Percentiles rank a stretch among this genome's conserved stretches.
Conservation (phyloP, 805 yeast species). For the Candida fluviatilis region DNA sequence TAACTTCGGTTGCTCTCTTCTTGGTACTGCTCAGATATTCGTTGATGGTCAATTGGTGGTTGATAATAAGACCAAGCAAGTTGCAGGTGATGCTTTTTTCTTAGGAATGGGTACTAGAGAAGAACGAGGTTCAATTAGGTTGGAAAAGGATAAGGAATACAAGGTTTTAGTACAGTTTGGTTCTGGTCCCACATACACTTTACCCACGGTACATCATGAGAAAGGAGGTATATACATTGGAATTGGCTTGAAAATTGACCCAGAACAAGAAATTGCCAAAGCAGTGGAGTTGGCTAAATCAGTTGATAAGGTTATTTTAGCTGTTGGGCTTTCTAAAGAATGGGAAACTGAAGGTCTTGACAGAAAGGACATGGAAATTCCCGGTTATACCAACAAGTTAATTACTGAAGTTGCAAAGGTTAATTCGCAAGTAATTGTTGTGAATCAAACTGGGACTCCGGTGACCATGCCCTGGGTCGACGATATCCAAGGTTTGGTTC, state of each 20-base stretch:
- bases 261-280: constrained; percentile 19
- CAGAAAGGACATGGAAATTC: constrained; percentile 47
- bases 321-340: constrained; percentile 49
- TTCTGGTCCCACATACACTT: constrained; percentile 37
- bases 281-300: constrained; percentile 48
- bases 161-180: constrained; percentile 48
- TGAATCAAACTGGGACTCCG: constrained; percentile 60
- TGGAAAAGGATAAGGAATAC: constrained; percentile 45
- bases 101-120: constrained; percentile 52
- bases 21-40: constrained; percentile 54
- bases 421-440: constrained; percentile 49
- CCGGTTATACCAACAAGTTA: constrained; percentile 44
- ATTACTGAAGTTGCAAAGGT: constrained; percentile 41
- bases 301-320: constrained; percentile 50
- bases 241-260: constrained; percentile 15
- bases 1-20: constrained; percentile 47
- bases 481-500: constrained; percentile 22
- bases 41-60: constrained; percentile 50
- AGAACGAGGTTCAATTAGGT: constrained; percentile 32
- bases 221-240: constrained; percentile 22
- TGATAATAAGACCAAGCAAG: constrained; percentile 54
- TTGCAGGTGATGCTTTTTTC: constrained; percentile 46
- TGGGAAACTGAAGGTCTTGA: constrained; percentile 63
- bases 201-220: constrained; percentile 12
- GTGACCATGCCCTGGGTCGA: constrained; percentile 52